Evolutionary conservation across 306 rosid species (phyloP), one percentile per base, ranked within the genome.

Genomic region (Malus sieversii): DNA sequence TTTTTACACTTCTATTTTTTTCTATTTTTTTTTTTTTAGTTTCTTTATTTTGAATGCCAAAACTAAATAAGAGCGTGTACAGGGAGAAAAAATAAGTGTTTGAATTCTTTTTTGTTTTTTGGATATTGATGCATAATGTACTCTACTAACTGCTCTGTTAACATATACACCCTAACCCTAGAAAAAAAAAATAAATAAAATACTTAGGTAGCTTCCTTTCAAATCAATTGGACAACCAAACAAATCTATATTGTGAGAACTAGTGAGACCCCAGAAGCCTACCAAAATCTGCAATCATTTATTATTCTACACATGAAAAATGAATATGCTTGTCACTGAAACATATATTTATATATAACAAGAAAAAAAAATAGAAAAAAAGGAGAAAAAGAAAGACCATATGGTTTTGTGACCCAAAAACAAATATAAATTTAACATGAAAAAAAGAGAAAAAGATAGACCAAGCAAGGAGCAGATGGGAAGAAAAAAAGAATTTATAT

Each of bases 181-280:
- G 35, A 8, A 64, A 64, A 16, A 62, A 29, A 40, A 15, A 62
- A 61, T 44, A 52, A 23, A 29, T 27, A 23, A 33, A 61, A 60
- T 3, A 19, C 13, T 14, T 16, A 23, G n/a, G 52, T 66, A 72
- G 66, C 33, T 68, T 23, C 52, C 44, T 35, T 63, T 77, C 73
- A 62, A 69, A 70, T 38, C 38, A 2, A 11, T 71, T 57, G 79
- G 86, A 80, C 73, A 35, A 80, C 82, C 73, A 35, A 68, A 74
- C 61, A 66, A 78, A 78, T 74, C 81, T 69, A 66, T 57, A 23
- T 63, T 35, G 51, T 52, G 32, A 58, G 55, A 60, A 57, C 55
- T 25, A 51, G 63, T 23, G 76, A 60, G 53, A 23, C 18, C 51
- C 8, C n/a, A 62, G 14, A 48, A 77, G 59, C 86, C 88, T 70